phyloP scores from a whole-genome alignment of 306 rosid genomes.

The Sophora flavescens region DNA sequence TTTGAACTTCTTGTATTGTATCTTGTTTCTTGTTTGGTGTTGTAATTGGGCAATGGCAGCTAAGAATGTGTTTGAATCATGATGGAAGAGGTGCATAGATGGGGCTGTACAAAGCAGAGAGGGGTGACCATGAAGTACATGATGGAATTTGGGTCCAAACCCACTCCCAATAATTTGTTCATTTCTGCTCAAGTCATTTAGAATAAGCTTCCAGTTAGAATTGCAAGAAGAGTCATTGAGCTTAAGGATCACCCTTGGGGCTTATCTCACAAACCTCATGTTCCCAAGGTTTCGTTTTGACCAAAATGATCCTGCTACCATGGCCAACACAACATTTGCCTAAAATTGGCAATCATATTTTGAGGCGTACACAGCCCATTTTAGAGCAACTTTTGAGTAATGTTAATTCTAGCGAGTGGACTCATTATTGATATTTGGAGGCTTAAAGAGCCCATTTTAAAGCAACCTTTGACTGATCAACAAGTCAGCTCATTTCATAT shows the following conservation, averaged over 20 bases:
- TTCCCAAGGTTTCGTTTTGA: constrained; percentile 86
- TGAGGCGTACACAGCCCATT: too few species aligned
- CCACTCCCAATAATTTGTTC: constrained; percentile 57
- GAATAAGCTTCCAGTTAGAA: constrained; percentile 83
- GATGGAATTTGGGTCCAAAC: constrained; percentile 88
- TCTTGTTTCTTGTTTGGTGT: too few species aligned
- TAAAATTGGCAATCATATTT: too few species aligned
- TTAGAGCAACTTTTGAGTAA: too few species aligned
- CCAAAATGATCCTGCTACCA: too few species aligned
- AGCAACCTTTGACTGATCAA: too few species aligned
- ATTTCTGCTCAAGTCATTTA: constrained; percentile 87
- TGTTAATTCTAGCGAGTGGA: too few species aligned
- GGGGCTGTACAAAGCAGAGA: constrained; percentile 85
- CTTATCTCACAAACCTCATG: constrained; percentile 76
- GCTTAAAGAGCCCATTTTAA: too few species aligned
- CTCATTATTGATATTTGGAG: too few species aligned
- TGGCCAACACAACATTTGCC: too few species aligned
- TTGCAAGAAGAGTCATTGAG: constrained; percentile 82
- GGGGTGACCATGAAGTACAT: constrained; percentile 86
- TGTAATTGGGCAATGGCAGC: constrained; percentile 82
- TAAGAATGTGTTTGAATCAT: constrained; percentile 66
- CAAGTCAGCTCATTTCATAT: too few species aligned
- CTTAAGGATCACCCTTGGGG: constrained; percentile 83
- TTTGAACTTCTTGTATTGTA: too few species aligned
- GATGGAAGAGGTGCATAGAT: constrained; percentile 76